Evolutionary conservation across 2,329 filamentous ascomycete species (phyloP), one percentile per base, ranked within the genome.

Genomic region (Ophiocordyceps camponoti-leonardi): DNA sequence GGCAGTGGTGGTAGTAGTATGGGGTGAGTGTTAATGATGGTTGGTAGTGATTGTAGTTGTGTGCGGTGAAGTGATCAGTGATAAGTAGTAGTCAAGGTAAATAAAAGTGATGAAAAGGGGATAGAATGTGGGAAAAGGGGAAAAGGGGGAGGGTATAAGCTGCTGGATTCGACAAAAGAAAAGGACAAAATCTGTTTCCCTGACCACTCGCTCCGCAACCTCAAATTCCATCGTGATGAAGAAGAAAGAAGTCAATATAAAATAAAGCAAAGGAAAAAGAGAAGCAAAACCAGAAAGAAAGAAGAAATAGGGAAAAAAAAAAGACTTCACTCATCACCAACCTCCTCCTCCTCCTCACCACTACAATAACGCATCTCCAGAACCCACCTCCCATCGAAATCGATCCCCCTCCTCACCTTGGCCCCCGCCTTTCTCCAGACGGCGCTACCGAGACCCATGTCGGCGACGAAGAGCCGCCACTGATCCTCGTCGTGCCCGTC

Each of bases 381-480:
- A 50, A 92, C 79, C 90, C 90, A 96, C 51, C 80, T 77, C 48
- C 80, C 79, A 22, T 86, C 86, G 68, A 95, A 96, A 54, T 88
- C 86, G 46, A 95, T 81, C 0, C 87, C 87, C 51, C 85, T 80
- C 19, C 87, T 77, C 44, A 86, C 77, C 58, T 83, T 81, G 5
- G 84, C 86, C 2, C 85, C 84, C 1, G 84, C 83, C 59, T 86
- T 86, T 57, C 81, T 82, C 83, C 88, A 93, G 4, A 87, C 85
- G 4, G 83, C 76, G 47, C 85, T 80, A 2, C 79, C 80, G 14
- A 95, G 75, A 0, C 92, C 90, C 51, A 95, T 81, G 59, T 98
- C 92, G 2, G 81, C 86, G 13, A 96, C 76, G 57, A 79, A 85
- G 1, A 96, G 67, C 45, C 81, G 77, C 87, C 88, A 94, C 48